Base-by-base conservation (phyloP, 768 basidiomycete species). In the Tricholoma bakamatsutake region DNA sequence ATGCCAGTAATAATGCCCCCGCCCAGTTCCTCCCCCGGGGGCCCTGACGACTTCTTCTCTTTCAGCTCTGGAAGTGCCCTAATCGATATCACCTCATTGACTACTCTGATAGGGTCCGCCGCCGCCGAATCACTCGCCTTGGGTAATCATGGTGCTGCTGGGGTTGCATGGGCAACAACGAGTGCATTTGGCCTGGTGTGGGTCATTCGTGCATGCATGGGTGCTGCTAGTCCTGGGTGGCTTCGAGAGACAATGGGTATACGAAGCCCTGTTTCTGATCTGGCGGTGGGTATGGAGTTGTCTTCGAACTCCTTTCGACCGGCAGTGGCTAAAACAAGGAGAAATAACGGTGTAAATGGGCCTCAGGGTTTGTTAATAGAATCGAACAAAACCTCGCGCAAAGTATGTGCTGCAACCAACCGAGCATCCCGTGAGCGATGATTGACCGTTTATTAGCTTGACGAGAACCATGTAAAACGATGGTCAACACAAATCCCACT, bases 131-230 rank as follows among this genome's bases (percentile, higher is more conserved):
- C 60, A 10, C 59, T 69, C 11, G 56, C 64, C 2, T 53, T 71
- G 6, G 68, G 69, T 2, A 67, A 60, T 46, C 53, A 59, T n/a
- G 69, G 69, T 10, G 49, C 65, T 2, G 64, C 64, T 17, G 67
- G 69, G 21, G 40, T 71, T 4, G 64, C 67, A 18, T 69, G 68
- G 68, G 66, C 65, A 8, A 55, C 65, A 7, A 68, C 59, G 35
- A 71, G 66, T 45, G 57, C 67, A 11, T 71, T 69, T 57, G 67
- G 68, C 1, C 55, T 55, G 11, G 46, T 67, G 5, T 63, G 61
- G 4, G 59, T 68, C n/a, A 55, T 68, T 24, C 62, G 60, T 52
- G 67, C 64, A 5, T 71, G 65, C 55, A 50, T 66, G 13, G 54
- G 60, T 12, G 67, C 52, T 6, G 64, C 65, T n/a, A 56, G 40